Conservation (phyloP, 208 protist genomes). For the Eutreptiella sp. region DNA sequence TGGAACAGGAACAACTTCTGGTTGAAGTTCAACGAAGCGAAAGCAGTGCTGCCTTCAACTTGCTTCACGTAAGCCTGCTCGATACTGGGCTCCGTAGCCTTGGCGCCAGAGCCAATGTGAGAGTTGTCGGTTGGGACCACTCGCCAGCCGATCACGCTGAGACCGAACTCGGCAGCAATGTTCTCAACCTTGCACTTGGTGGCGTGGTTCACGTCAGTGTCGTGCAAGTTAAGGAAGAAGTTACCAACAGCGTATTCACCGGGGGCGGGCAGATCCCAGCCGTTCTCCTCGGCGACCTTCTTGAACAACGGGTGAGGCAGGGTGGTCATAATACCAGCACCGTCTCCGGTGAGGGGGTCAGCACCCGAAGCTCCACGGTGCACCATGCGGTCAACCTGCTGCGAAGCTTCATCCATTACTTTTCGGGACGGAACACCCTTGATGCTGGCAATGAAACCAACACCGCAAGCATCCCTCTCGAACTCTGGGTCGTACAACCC, state of each 20-base stretch:
- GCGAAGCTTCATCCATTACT: constrained; percentile 36
- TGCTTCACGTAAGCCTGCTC: constrained; percentile 34
- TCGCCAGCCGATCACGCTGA: constrained; percentile 48
- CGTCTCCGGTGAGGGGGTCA: constrained; percentile 51
- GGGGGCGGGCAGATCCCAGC: constrained; percentile 21
- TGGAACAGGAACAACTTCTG: constrained; percentile 21
- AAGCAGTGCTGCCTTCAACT: constrained; percentile 18
- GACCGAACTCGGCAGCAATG: constrained; percentile 13
- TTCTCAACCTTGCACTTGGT: constrained; percentile 25
- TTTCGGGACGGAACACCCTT: constrained; percentile 28
- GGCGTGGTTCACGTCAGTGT: not conserved
- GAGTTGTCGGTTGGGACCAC: constrained; percentile 38
- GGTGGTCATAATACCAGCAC: constrained; percentile 53
- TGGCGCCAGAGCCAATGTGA: constrained; percentile 34
- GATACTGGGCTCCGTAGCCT: constrained; percentile 35
- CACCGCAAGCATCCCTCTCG: constrained; percentile 57
- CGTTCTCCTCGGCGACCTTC: constrained; percentile 11
- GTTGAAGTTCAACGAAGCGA: constrained; percentile 27
- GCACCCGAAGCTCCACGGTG: constrained; percentile 53
- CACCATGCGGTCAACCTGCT: constrained; percentile 49
- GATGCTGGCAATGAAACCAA: constrained; percentile 50
- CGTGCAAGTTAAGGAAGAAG: constrained; percentile 42
- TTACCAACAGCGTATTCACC: constrained; percentile 43
- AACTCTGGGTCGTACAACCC: constrained; percentile 45
- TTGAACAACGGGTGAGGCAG: constrained; percentile 52